phyloP scores from a whole-genome alignment of 2,329 filamentous ascomycete species.

The Elsinoe australis region DNA sequence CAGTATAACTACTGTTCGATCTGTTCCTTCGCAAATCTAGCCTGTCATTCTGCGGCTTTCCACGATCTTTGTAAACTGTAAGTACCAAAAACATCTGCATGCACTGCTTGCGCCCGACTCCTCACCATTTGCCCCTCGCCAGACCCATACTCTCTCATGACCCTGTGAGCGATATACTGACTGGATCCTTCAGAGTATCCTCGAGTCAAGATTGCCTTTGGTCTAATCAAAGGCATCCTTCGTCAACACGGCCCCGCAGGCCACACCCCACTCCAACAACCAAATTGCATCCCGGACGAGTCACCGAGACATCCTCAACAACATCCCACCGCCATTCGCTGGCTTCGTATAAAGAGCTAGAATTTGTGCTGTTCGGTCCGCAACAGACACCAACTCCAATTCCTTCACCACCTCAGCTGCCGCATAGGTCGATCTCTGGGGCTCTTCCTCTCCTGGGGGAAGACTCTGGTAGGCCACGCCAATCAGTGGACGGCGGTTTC shows the following conservation, averaged over 20 bases:
- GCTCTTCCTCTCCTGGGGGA: conserved; percentile 99
- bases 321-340: conserved; percentile 40
- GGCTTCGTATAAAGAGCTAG: conserved; percentile 32
- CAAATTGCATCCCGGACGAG: conserved; percentile 42
- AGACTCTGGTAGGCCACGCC: conserved; percentile 99
- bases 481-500: conserved; percentile 73
- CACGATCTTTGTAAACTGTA: neutral
- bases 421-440: conserved; percentile 97
- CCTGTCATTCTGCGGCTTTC: neutral
- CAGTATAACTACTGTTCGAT: too few relatives aligned
- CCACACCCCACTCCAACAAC: conserved; percentile 36
- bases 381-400: conserved; percentile 43
- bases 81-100: conserved; percentile 3
- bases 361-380: conserved; percentile 38
- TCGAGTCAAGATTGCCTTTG: conserved; percentile 27
- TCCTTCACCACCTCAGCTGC: conserved; percentile 74
- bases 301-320: conserved; percentile 44
- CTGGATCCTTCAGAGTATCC: neutral
- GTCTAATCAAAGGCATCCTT: conserved; percentile 35
- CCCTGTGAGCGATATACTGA: conserved; percentile 16
- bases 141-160: neutral
- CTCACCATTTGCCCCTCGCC: neutral
- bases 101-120: neutral
- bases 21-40: too few relatives aligned
- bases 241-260: conserved; percentile 39